A percentile compares a stretch with the other conserved stretches of the same genome.
These are phyloP conservation scores for Schwanniomyces yamadae DNA, from an alignment of 805 yeast genomes.

Conservation along the genomic window DNA sequence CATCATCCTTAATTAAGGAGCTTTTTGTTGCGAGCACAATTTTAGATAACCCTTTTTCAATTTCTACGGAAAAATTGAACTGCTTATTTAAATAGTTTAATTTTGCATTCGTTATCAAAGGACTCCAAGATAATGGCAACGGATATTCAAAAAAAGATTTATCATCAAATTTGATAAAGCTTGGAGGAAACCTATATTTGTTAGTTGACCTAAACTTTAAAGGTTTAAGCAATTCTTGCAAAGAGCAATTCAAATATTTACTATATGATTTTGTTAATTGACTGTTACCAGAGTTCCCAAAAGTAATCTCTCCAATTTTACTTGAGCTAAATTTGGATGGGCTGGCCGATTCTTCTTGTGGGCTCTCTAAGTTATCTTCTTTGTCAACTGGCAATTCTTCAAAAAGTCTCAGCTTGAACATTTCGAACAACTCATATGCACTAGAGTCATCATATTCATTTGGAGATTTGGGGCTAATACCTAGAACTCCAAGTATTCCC, in stretches of 20 bases:
- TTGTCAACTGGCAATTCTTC: conserved; percentile 11
- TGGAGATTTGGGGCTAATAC: conserved; percentile 28
- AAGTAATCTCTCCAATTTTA: conserved; percentile 18
- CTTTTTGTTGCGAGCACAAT: conserved; percentile 20
- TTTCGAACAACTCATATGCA: conserved; percentile 28
- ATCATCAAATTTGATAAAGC: conserved; percentile 24
- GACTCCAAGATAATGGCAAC: conserved; percentile 41
- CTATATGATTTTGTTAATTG: conserved; percentile 18
- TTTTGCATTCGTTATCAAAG: conserved; percentile 28
- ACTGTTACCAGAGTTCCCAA: conserved; percentile 4
- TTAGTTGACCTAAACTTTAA: conserved; percentile 18
- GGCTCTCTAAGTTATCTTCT: conserved; percentile 6
- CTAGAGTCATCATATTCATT: conserved; percentile 24
- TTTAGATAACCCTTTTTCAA: conserved; percentile 28
- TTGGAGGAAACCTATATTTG: conserved; percentile 23
- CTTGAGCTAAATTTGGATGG: conserved; percentile 9
- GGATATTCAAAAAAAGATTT: conserved; percentile 24
- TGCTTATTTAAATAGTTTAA: conserved; percentile 21
- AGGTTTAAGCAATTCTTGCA: conserved; percentile 23
- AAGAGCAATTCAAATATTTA: conserved; percentile 19
- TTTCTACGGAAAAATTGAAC: conserved; percentile 23
- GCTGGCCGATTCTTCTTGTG: conserved; percentile 2
- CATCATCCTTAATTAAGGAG: background rate
- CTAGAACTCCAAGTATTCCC: conserved; percentile 35
- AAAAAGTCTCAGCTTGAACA: conserved; percentile 29